A percentile compares a stretch with the other conserved stretches of the same genome.
phyloP scores from a whole-genome alignment of 2,329 filamentous ascomycete species.

The Pestalotiopsis sp. region DNA sequence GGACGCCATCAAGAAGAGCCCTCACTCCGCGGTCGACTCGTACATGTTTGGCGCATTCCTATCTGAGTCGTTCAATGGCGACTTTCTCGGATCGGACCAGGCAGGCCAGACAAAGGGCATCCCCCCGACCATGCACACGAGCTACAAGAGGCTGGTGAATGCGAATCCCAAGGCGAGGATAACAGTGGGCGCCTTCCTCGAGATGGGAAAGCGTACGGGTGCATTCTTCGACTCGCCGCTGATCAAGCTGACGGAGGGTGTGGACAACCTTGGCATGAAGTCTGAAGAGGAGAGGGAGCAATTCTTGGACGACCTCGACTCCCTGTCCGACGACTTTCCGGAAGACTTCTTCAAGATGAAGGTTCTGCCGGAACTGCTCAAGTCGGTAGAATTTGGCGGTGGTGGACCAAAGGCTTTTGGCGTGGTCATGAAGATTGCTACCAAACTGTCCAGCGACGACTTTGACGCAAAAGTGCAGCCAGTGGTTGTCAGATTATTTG shows the following conservation, averaged over 20 bases:
- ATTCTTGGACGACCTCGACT: slow-evolving; percentile 85
- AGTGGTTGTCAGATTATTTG: slow-evolving; percentile 83
- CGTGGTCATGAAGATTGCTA: slow-evolving; percentile 87
- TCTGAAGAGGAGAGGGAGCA: slow-evolving; percentile 79
- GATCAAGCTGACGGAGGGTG: slow-evolving; percentile 89
- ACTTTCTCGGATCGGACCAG: slow-evolving; percentile 76
- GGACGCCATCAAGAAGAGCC: slow-evolving; percentile 85
- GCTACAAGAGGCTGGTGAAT: slow-evolving; percentile 87
- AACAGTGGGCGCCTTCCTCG: slow-evolving; percentile 82
- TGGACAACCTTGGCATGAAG: slow-evolving; percentile 92
- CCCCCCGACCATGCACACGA: slow-evolving; percentile 84
- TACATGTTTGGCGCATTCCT: slow-evolving; percentile 85
- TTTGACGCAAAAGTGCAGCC: slow-evolving; percentile 84
- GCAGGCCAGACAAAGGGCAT: slow-evolving; percentile 84
- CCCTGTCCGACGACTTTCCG: slow-evolving; percentile 89
- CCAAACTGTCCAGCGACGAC: slow-evolving; percentile 86
- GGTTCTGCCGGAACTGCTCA: slow-evolving; percentile 91
- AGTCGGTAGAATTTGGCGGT: slow-evolving; percentile 97
- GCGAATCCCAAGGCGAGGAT: slow-evolving; percentile 87
- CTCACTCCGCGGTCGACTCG: slow-evolving; percentile 80
- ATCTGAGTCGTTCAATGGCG: slow-evolving; percentile 90
- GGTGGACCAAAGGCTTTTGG: slow-evolving; percentile 89
- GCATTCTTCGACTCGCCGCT: slow-evolving; percentile 92
- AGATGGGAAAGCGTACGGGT: slow-evolving; percentile 80
- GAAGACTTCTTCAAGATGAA: slow-evolving; percentile 99